Base-by-base conservation (phyloP, 768 basidiomycete species). In the Russula lepida region DNA sequence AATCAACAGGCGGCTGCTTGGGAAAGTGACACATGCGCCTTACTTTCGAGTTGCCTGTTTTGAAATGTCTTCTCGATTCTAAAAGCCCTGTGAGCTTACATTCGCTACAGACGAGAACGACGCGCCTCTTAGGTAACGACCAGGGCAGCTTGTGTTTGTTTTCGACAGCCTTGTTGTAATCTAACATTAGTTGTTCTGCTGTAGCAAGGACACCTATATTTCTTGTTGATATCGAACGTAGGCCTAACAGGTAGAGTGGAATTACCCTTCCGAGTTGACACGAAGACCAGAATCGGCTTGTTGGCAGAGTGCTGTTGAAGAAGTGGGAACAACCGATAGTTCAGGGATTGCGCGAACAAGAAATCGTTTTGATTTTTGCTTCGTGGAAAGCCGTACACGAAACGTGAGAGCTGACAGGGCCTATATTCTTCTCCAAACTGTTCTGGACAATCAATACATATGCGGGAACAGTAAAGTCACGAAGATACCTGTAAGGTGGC, bases 391-490 rank as follows among this genome's bases (percentile, higher is more conserved):
- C 88, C 86, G 65, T 90, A 81, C 11, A 97, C 89, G 66, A 82
- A 76, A 54, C 85, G 80, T 3, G 77, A 81, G 6, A 95, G 78
- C 68, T 83, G 84, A 74, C 93, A 95, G 2, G 95, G 93, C 28
- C 95, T 80, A 68, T 84, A 98, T 57, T 90, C 88, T 69, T 98
- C 93, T 11, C 91, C 93, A 64, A 99, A 98, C 92, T 97, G 59
- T 51, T 52, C 1, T 39, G 23, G 12, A 25, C 17, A 23, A 28
- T 52, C 30, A 49, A 39, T 12, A 21, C 8, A 39, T 58, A 41
- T 39, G 28, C n/a, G 3, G 3, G 17, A 56, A 32, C 19, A 63
- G 41, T 11, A 6, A 32, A 9, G 28, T 12, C 2, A 21, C n/a
- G 27, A 27, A 23, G 65, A n/a, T 54, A 89, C 94, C 77, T 88